Percentiles rank a stretch among this genome's conserved stretches.
phyloP scores from a whole-genome alignment of 305 asterid species.

The Solanum hybrid region DNA sequence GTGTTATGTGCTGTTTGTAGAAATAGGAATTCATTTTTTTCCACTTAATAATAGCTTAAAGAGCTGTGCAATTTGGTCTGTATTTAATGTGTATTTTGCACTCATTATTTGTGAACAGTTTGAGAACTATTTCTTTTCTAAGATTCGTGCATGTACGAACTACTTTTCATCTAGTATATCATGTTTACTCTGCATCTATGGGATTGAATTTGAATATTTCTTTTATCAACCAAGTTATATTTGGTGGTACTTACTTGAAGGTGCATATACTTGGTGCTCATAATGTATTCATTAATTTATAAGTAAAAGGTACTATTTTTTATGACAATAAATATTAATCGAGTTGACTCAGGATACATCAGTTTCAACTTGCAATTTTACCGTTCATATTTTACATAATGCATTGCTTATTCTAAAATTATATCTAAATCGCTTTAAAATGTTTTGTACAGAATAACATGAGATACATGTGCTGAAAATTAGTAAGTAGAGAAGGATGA shows the following conservation, averaged over 20 bases:
- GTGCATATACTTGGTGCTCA: background rate
- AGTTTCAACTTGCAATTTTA: background rate
- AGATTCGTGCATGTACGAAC: background rate
- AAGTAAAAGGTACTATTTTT: background rate
- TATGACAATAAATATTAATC: background rate
- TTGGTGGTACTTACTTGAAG: background rate
- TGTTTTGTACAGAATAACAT: background rate
- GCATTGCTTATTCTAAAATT: no score
- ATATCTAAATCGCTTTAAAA: background rate
- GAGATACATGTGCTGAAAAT: background rate
- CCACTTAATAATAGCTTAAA: background rate
- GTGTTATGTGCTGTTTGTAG: background rate
- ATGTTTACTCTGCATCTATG: background rate
- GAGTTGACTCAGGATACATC: background rate
- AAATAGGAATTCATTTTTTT: background rate
- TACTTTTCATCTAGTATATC: background rate
- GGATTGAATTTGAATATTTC: background rate
- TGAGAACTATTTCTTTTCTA: background rate
- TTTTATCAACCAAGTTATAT: background rate
- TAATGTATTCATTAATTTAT: no score
- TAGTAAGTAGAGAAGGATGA: background rate
- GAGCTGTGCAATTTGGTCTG: slow-evolving; percentile 1
- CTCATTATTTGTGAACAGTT: background rate
- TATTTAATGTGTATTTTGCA: background rate
- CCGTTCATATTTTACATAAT: background rate